These are phyloP conservation scores for Chloranthus sessilifolius DNA, from an alignment of 164 flowering plant genomes.

Conservation along the genomic window DNA sequence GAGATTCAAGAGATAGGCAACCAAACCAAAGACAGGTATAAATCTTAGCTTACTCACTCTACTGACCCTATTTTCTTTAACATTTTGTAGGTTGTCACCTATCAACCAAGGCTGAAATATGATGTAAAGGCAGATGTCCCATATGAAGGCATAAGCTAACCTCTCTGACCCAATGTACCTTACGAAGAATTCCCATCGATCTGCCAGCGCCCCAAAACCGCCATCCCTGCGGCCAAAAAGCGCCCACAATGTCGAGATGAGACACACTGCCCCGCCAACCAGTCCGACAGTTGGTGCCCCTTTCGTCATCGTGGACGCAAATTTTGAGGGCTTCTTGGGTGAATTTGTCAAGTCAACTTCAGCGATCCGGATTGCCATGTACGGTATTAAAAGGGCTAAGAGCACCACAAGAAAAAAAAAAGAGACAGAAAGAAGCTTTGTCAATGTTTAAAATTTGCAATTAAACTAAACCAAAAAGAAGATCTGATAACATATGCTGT, in stretches of 20 bases:
- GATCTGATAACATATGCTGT: no score
- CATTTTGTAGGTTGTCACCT: constrained; percentile 73
- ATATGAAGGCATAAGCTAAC: constrained; percentile 90
- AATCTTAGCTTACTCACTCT: constrained; percentile 56
- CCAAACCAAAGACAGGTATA: constrained; percentile 75
- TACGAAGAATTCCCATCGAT: constrained; percentile 64
- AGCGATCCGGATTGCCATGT: constrained; percentile 92
- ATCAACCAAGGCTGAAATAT: constrained; percentile 96
- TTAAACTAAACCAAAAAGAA: no score
- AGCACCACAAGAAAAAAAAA: constrained; percentile 12
- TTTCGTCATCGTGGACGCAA: constrained; percentile 55
- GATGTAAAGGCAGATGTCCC: constrained; percentile 79
- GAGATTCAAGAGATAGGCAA: constrained; percentile 63
- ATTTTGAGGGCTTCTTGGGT: constrained; percentile 42
- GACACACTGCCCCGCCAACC: constrained; percentile 52
- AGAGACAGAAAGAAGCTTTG: no score
- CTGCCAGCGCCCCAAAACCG: constrained; percentile 52
- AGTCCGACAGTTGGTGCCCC: constrained; percentile 77
- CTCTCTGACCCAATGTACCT: constrained; percentile 78
- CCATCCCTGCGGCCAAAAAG: constrained; percentile 70
- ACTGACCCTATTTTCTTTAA: constrained; percentile 37
- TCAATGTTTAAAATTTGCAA: no score
- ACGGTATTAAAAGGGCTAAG: constrained; percentile 86
- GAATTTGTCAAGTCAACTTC: constrained; percentile 27
- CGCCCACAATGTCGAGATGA: constrained; percentile 64